Conservation (phyloP, 371 early-diverging fungal genomes). For the Syncephalis fuscata region DNA sequence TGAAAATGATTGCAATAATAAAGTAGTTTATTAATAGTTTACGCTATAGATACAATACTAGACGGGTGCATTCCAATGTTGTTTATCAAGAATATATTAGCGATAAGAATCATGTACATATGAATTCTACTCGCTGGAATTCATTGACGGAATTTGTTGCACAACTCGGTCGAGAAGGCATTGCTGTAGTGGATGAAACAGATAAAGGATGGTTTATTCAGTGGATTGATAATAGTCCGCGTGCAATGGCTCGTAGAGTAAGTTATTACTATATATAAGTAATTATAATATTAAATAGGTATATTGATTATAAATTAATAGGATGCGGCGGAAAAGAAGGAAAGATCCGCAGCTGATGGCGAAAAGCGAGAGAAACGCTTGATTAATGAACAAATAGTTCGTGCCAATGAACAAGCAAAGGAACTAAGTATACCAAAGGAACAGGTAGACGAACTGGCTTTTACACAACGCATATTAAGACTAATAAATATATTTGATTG, state of each 20-base stretch:
- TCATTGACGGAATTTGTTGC: slow-evolving; percentile 73
- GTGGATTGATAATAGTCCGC: slow-evolving; percentile 86
- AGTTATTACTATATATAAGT: not conserved
- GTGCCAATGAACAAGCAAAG: slow-evolving; percentile 36
- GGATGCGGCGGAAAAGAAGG: slow-evolving; percentile 73
- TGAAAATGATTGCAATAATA: not conserved
- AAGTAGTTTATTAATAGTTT: not conserved
- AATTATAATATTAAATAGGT: not conserved
- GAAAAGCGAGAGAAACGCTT: slow-evolving; percentile 66
- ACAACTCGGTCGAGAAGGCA: slow-evolving; percentile 69
- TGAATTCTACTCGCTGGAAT: slow-evolving; percentile 91
- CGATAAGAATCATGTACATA: slow-evolving; percentile 82
- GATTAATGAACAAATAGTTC: slow-evolving; percentile 67
- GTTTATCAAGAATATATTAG: slow-evolving; percentile 93
- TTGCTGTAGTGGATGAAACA: slow-evolving; percentile 75
- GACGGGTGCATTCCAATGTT: slow-evolving; percentile 71
- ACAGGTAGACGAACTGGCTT: slow-evolving; percentile 5
- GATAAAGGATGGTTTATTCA: slow-evolving; percentile 77
- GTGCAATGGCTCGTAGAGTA: slow-evolving; percentile 56
- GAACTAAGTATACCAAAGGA: slow-evolving; percentile 16
- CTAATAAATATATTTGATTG: too few species aligned
- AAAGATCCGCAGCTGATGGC: slow-evolving; percentile 57
- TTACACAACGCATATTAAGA: slow-evolving; percentile 1
- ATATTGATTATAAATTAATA: slow-evolving; percentile 7
- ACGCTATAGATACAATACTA: slow-evolving; percentile 49